phyloP scores from a whole-genome alignment of 768 basidiomycete genomes.

The Albatrellus ellisii region DNA sequence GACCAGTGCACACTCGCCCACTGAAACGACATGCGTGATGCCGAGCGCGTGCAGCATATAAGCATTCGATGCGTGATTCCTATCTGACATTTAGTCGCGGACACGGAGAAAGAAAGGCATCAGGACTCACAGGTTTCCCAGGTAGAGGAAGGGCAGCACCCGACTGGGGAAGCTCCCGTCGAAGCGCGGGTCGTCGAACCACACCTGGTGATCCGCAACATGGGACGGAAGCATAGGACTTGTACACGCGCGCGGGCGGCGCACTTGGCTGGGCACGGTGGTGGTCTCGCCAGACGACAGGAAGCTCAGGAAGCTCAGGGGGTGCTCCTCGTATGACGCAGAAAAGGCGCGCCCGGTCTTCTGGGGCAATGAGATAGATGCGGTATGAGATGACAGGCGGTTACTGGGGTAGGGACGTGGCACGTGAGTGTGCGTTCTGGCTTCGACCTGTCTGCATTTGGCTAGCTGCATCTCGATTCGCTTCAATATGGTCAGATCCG shows the following conservation, averaged over 20 bases:
- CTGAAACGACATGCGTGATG: constrained; percentile 94
- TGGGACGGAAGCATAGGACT: constrained; percentile 53
- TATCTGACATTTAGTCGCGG: constrained; percentile 20
- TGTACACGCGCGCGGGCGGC: constrained; percentile 64
- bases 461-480: constrained; percentile 47
- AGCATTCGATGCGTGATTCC: constrained; percentile 88
- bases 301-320: too few relatives aligned
- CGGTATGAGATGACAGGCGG: background rate
- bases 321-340: constrained; percentile 16
- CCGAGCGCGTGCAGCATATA: constrained; percentile 94
- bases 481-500: constrained; percentile 61
- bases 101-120: constrained; percentile 18
- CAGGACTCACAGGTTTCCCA: constrained; percentile 92
- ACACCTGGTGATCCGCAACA: constrained; percentile 67
- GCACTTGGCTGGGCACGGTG: constrained; percentile 11
- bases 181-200: constrained; percentile 89
- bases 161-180: constrained; percentile 94
- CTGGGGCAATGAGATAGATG: background rate
- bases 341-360: constrained; percentile 18
- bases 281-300: background rate
- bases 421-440: background rate
- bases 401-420: background rate
- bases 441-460: constrained; percentile 14
- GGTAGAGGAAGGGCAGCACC: constrained; percentile 84
- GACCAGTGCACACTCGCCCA: constrained; percentile 86